These are phyloP conservation scores for Smallanthus sonchifolius DNA, from an alignment of 129 eudicot species.

Conservation along the genomic window DNA sequence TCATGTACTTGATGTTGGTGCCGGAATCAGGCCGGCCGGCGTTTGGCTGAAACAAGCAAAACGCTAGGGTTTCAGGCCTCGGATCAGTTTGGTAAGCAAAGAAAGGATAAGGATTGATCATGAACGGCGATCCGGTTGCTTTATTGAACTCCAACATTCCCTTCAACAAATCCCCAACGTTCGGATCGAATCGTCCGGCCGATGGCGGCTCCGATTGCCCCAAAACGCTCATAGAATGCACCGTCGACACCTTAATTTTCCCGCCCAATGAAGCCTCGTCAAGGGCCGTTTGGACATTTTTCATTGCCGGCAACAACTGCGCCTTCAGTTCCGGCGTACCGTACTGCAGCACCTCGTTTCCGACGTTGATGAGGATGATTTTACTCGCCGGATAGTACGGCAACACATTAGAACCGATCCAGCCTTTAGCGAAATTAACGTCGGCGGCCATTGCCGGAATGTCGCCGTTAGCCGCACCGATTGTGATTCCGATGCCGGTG, in stretches of 20 bases:
- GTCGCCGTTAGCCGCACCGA: slow-evolving; percentile 63
- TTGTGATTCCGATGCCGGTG: slow-evolving; percentile 54
- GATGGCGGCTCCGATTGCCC: slow-evolving; percentile 84
- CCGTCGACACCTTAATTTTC: slow-evolving; percentile 76
- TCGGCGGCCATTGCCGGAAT: slow-evolving; percentile 61
- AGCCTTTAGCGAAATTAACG: slow-evolving; percentile 42
- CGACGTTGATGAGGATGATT: slow-evolving; percentile 66
- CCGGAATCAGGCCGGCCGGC: slow-evolving; percentile 77
- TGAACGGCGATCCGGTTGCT: slow-evolving; percentile 63
- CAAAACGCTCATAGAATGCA: slow-evolving; percentile 71
- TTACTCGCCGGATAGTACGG: slow-evolving; percentile 62
- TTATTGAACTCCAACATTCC: slow-evolving; percentile 57
- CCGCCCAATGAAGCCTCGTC: slow-evolving; percentile 46
- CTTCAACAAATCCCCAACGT: slow-evolving; percentile 43
- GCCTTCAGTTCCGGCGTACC: slow-evolving; percentile 43
- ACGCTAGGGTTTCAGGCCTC: slow-evolving; percentile 70
- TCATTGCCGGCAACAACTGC: slow-evolving; percentile 74
- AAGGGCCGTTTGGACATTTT: slow-evolving; percentile 65
- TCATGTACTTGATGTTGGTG: slow-evolving; percentile 66
- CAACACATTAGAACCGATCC: slow-evolving; percentile 54
- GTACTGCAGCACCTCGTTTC: slow-evolving; percentile 68
- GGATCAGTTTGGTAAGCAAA: slow-evolving; percentile 88
- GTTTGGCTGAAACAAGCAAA: slow-evolving; percentile 75
- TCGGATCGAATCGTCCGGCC: slow-evolving; percentile 60
- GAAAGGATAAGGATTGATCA: slow-evolving; percentile 78